Evolutionary conservation across 2,329 filamentous ascomycete genomes (phyloP), one percentile per base, ranked within the genome.

Genomic region (Beauveria caledonica): DNA sequence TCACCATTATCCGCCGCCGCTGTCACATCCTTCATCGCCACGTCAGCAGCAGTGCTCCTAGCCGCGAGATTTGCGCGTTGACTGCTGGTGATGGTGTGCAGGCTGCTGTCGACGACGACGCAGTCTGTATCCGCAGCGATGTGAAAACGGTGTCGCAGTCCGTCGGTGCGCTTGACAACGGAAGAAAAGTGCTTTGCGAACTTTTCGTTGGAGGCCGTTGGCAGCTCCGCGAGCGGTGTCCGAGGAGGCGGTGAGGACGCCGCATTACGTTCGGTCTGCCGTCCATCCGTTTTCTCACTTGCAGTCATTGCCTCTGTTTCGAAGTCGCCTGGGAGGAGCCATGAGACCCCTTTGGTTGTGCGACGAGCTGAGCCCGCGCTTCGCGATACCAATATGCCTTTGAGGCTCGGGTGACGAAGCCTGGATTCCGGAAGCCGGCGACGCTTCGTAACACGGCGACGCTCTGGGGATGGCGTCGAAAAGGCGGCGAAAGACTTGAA

Each of bases 401-500:
- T 74, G 9, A 71, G 72, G 59, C 68, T 70, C 1, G 71, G 68
- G 5, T 71, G 66, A 23, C 65, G 68, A 19, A 64, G 64, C 9
- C 62, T 62, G 5, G 66, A 66, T 61, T 61, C 65, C 44, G 62
- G 67, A 21, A 64, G 66, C n/a, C 49, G 58, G 45, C 42, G 55
- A 17, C 58, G 64, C 7, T 44, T 58, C 62, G 61, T 49, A 27
- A 62, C 64, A 29, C 66, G 63, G 15, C 63, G 64, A n/a, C 65
- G 71, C 45, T 75, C 72, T 1, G 80, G 77, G 0, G 80, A 80
- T 1, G 78, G 76, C 0, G 78, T 78, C 66, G 80, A 76, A 66
- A 83, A 83, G 1, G 77, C 76, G 1, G 78, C 74, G 66, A 84
- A 83, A 0, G 80, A 76, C 63, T 79, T 81, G 64, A 82, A 73